Percentiles rank a stretch among this genome's conserved stretches.
Conservation (phyloP, 73 alveolate species). For the Symbiodinium natans region DNA sequence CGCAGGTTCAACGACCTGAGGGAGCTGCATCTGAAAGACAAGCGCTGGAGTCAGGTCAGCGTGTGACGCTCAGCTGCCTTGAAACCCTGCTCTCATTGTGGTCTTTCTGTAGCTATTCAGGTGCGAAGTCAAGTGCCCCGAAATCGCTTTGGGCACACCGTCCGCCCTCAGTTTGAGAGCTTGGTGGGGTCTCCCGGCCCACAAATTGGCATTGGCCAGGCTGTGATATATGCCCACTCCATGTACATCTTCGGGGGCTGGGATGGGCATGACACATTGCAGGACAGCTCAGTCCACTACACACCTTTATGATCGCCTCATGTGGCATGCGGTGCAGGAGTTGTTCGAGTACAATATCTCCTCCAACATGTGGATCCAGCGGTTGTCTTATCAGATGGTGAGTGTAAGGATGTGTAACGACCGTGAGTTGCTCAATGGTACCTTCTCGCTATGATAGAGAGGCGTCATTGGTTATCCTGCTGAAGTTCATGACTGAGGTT, state of each 20-base stretch:
- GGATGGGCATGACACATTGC: constrained; percentile 97
- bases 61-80: not conserved
- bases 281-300: constrained; percentile 95
- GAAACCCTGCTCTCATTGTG: not conserved
- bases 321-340: too few species aligned
- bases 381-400: not conserved
- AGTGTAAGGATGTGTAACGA: too few species aligned
- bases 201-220: constrained; percentile 11
- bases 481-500: constrained; percentile 31
- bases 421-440: too few species aligned
- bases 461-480: not conserved
- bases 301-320: constrained; percentile 82
- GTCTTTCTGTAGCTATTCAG: not conserved
- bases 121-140: constrained; percentile 72
- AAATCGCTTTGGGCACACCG: constrained; percentile 97
- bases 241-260: constrained; percentile 97
- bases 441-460: too few species aligned
- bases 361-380: constrained; percentile 91
- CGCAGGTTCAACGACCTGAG: constrained; percentile 90
- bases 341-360: constrained; percentile 86
- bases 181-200: not conserved
- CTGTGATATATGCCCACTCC: constrained; percentile 96
- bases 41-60: constrained; percentile 86
- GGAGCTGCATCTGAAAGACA: constrained; percentile 45
- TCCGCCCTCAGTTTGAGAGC: constrained; percentile 92